phyloP scores from a whole-genome alignment of 148 eudicot species.

The Talinum fruticosum region DNA sequence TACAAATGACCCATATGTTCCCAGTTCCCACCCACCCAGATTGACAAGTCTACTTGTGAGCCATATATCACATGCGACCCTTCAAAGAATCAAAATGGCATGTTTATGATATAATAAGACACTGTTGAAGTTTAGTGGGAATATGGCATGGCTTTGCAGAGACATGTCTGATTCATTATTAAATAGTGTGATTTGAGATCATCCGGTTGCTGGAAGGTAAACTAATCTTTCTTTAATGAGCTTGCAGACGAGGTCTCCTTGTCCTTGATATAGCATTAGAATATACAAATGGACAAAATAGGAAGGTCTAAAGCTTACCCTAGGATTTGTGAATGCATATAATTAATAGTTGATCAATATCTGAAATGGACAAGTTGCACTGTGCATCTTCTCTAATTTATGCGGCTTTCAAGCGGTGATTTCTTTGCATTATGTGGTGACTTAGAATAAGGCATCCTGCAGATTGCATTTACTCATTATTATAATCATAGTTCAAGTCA shows the following conservation, averaged over 20 bases:
- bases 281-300: neutral
- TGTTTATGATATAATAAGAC: neutral
- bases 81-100: neutral
- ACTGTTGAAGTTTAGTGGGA: neutral
- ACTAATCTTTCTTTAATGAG: no score
- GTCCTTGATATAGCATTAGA: no score
- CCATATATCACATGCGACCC: neutral
- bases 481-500: neutral
- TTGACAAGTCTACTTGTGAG: neutral
- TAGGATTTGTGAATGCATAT: neutral
- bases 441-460: neutral
- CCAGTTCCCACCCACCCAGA: neutral
- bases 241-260: no score
- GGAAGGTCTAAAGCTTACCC: neutral
- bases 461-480: neutral
- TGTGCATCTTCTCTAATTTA: neutral
- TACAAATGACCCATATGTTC: neutral
- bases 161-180: neutral
- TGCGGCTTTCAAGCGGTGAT: neutral
- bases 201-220: neutral
- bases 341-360: neutral
- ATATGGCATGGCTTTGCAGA: neutral
- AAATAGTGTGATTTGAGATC: neutral
- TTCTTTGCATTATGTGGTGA: neutral
- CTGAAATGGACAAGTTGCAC: neutral